Evolutionary conservation across 768 basidiomycete genomes (phyloP).

Genomic region (Pulveroboletus sp.): DNA sequence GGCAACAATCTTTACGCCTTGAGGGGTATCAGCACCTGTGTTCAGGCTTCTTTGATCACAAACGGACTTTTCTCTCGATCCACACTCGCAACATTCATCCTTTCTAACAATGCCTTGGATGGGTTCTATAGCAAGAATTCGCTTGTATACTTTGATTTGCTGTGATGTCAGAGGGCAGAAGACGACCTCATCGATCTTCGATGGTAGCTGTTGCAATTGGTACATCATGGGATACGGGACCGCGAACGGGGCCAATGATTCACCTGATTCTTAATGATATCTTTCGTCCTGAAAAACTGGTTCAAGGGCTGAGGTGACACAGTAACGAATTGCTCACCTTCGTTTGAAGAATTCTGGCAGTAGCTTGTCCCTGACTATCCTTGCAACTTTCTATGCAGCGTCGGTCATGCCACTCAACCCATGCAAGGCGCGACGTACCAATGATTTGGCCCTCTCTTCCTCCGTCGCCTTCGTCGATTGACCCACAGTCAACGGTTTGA

Average conservation of each 20-base stretch:
- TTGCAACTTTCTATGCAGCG: conserved; percentile 49
- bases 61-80: conserved; percentile 52
- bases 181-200: conserved; percentile 86
- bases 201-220: conserved; percentile 57
- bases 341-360: conserved; percentile 82
- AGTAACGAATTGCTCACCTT: conserved; percentile 41
- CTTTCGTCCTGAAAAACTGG: conserved; percentile 54
- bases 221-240: not conserved
- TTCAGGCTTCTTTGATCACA: not conserved
- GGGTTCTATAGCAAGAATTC: conserved; percentile 56
- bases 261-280: conserved; percentile 69
- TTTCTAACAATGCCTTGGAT: conserved; percentile 71
- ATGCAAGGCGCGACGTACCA: conserved; percentile 33
- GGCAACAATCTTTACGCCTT: conserved; percentile 58
- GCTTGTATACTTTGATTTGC: conserved; percentile 73
- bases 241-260: not conserved
- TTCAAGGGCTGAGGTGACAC: not conserved
- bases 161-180: conserved; percentile 81
- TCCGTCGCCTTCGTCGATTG: conserved; percentile 65
- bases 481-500: conserved; percentile 60
- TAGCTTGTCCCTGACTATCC: conserved; percentile 58
- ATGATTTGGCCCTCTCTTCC: conserved; percentile 53
- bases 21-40: conserved; percentile 19
- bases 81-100: conserved; percentile 72
- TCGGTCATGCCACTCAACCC: not conserved